Evolutionary conservation across 1,139 yeast species (phyloP), one percentile per base, ranked within the genome.

Genomic region (Hansenula sp.): DNA sequence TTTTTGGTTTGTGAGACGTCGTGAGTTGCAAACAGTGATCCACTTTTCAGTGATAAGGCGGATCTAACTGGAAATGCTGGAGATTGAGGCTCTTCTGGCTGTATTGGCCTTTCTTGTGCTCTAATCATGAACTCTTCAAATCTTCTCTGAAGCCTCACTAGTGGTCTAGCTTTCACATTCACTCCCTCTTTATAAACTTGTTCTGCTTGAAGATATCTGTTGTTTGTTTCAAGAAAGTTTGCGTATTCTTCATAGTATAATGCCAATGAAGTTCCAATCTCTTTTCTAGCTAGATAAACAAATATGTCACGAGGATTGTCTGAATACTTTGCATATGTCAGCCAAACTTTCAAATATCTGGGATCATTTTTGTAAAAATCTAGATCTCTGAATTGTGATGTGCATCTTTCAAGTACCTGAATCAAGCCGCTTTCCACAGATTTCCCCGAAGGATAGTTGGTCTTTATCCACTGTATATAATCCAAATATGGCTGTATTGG

Each of bases 191-290:
- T 68, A 52, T 77, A 78, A 0, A 89, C 77, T 38, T 76, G 76
- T 5, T 68, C 65, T 0, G 97, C 96, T 48, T 83, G 88, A 7
- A 59, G 56, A 40, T 63, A 60, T 44, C 75, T 70, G 19, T 74
- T 75, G 25, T 65, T 65, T 12, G 69, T 47, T 52, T 85, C 95
- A 46, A 84, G 64, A 44, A 69, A 77, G 22, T 69, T 69, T 3
- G 96, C 90, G 63, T 86, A 89, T 47, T 80, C 86, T 55, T 88
- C 96, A 55, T 89, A 92, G 57, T 75, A 90, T 19, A 79, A 55
- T 0, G 96, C 80, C 41, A 87, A 65, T 34, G 71, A 69, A 29
- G 59, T 59, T 0, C 96, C 97, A 28, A 92, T 87, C 39, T 74
- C 79, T 51, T 83, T 82, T 44, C 85, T 76, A 36, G 82, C 79